These are phyloP conservation scores for Wickerhamomyces sp. DNA, from an alignment of 1,139 yeast genomes.

Conservation along the genomic window DNA sequence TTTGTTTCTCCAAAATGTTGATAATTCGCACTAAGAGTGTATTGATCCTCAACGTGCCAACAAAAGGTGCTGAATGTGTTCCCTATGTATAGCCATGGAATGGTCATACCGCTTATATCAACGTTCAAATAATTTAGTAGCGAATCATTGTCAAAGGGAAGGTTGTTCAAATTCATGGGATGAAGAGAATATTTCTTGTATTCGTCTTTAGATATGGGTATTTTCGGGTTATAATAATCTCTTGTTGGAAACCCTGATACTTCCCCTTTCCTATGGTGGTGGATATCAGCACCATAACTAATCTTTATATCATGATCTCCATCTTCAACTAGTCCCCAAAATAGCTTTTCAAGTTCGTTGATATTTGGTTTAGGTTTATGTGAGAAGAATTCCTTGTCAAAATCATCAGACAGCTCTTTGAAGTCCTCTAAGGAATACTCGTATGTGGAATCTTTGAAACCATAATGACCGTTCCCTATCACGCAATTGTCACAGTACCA, in stretches of 20 bases:
- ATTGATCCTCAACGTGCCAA: conserved; percentile 86
- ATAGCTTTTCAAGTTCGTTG: conserved; percentile 46
- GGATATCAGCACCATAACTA: conserved; percentile 77
- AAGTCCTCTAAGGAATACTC: conserved; percentile 60
- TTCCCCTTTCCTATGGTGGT: conserved; percentile 54
- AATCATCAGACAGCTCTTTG: conserved; percentile 50
- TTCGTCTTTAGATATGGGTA: conserved; percentile 28
- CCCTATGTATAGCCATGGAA: conserved; percentile 79
- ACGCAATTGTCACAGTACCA: conserved; percentile 87
- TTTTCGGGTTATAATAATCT: conserved; percentile 25
- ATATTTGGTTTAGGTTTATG: conserved; percentile 32
- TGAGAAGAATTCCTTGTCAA: conserved; percentile 38
- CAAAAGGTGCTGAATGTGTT: conserved; percentile 73
- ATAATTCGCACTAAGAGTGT: conserved; percentile 72
- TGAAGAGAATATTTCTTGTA: conserved; percentile 43
- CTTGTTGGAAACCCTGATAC: conserved; percentile 60
- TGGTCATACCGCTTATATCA: conserved; percentile 74
- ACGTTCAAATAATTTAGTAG: conserved; percentile 55
- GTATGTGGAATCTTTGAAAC: conserved; percentile 71
- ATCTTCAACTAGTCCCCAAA: conserved; percentile 52
- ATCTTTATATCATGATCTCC: conserved; percentile 46
- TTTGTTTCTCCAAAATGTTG: conserved; percentile 74
- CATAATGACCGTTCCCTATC: conserved; percentile 84
- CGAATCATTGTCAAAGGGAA: conserved; percentile 66
- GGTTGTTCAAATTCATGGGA: conserved; percentile 62